Percentiles rank a stretch among this genome's conserved stretches.
Evolutionary conservation across 257 asterid genomes (phyloP).

Genomic region (Ehretia macrophylla): DNA sequence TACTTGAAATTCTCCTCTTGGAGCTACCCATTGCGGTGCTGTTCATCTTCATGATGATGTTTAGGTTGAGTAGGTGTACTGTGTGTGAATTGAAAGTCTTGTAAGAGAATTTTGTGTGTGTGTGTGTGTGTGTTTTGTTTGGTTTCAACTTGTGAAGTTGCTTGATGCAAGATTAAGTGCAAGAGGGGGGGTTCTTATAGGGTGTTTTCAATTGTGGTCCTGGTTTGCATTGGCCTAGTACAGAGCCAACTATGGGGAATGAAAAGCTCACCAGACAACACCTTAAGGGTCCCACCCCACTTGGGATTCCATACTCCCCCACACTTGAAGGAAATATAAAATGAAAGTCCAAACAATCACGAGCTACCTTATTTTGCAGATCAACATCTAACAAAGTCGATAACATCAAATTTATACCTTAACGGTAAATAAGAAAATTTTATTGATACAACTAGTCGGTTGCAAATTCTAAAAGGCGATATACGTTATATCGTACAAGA

Average conservation of each 20-base stretch:
- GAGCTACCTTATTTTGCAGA: too few relatives aligned
- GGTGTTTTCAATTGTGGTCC: too few relatives aligned
- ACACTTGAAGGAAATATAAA: too few relatives aligned
- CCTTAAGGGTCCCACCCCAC: constrained; percentile 36
- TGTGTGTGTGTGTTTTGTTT: background rate
- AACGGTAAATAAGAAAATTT: too few relatives aligned
- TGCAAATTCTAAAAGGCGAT: too few relatives aligned
- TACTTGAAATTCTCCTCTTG: constrained; percentile 4
- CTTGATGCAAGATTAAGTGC: background rate
- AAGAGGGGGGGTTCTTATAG: too few relatives aligned
- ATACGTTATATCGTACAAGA: too few relatives aligned
- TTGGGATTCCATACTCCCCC: too few relatives aligned
- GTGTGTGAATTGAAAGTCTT: background rate
- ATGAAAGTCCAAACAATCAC: too few relatives aligned
- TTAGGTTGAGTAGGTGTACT: background rate
- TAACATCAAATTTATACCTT: too few relatives aligned
- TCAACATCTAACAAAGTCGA: too few relatives aligned
- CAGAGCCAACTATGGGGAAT: constrained; percentile 62
- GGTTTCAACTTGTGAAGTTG: background rate
- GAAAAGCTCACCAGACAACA: constrained; percentile 39
- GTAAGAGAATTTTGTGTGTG: background rate
- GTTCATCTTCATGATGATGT: background rate
- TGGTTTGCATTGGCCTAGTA: constrained; percentile 44
- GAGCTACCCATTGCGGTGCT: constrained; percentile 2
- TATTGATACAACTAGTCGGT: too few relatives aligned